These are phyloP conservation scores for Pleurotus tuoliensis DNA, from an alignment of 768 basidiomycete genomes.

Conservation along the genomic window DNA sequence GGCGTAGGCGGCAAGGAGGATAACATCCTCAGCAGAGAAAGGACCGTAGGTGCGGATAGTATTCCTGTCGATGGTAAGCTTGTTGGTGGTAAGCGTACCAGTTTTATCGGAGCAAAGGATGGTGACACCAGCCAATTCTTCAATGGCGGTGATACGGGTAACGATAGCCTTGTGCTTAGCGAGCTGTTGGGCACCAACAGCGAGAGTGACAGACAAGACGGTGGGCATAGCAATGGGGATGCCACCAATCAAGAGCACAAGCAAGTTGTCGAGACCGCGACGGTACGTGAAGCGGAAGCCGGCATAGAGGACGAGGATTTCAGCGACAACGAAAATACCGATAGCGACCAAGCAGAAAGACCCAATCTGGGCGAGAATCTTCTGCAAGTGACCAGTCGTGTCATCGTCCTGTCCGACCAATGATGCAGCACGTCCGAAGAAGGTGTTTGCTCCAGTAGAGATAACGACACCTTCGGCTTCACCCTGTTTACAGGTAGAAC, in stretches of 20 bases:
- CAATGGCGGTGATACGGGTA: conserved; percentile 98
- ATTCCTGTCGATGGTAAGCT: conserved; percentile 92
- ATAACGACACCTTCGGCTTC: conserved; percentile 99
- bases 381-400: conserved; percentile 96
- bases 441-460: conserved; percentile 95
- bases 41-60: conserved; percentile 90
- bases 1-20: conserved; percentile 92
- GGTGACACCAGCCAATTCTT: conserved; percentile 97
- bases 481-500: conserved; percentile 98
- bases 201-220: conserved; percentile 95
- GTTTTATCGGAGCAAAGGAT: conserved; percentile 99
- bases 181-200: conserved; percentile 97
- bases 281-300: conserved; percentile 90
- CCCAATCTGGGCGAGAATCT: conserved; percentile 96
- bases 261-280: conserved; percentile 93
- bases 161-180: conserved; percentile 99
- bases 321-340: conserved; percentile 91
- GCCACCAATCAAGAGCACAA: conserved; percentile 98
- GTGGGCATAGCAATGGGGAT: conserved; percentile 99
- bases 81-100: conserved; percentile 97
- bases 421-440: conserved; percentile 98
- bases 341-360: conserved; percentile 97
- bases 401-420: conserved; percentile 98
- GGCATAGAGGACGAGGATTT: conserved; percentile 92
- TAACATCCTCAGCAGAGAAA: conserved; percentile 86